phyloP scores from a whole-genome alignment of 2,329 filamentous ascomycete genomes.

The Fusarium praegraminearum region DNA sequence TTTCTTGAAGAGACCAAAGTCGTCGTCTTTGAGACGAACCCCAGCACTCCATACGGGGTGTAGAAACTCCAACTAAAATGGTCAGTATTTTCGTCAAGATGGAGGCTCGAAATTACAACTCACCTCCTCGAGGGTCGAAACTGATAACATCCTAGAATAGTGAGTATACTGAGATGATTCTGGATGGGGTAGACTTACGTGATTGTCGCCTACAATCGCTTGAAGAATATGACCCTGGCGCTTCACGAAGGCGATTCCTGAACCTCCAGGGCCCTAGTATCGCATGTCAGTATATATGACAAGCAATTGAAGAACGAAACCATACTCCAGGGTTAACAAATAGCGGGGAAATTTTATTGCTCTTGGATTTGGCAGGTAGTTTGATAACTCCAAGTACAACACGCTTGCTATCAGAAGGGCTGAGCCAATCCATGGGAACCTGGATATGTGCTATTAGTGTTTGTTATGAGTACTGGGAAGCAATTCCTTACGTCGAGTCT shows the following conservation, averaged over 20 bases:
- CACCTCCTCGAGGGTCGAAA: constrained; percentile 63
- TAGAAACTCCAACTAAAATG: constrained; percentile 58
- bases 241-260: constrained; percentile 55
- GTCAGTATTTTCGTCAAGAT: not conserved
- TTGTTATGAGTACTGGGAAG: not conserved
- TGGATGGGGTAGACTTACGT: constrained; percentile 51
- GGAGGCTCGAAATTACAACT: constrained; percentile 7
- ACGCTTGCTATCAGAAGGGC: constrained; percentile 44
- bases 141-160: constrained; percentile 59
- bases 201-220: constrained; percentile 60
- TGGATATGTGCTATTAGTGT: constrained; percentile 23
- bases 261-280: constrained; percentile 61
- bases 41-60: constrained; percentile 66
- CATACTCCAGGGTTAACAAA: constrained; percentile 54
- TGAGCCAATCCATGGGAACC: constrained; percentile 54
- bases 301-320: not conserved
- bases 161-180: not conserved
- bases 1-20: constrained; percentile 59
- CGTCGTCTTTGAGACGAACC: constrained; percentile 55
- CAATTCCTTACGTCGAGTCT: constrained; percentile 49
- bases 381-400: constrained; percentile 52
- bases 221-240: constrained; percentile 53
- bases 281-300: not conserved
- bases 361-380: constrained; percentile 49
- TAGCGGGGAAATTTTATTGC: constrained; percentile 47